phyloP scores from a whole-genome alignment of 176 grass and related monocot species.

The Luzula sylvatica region DNA sequence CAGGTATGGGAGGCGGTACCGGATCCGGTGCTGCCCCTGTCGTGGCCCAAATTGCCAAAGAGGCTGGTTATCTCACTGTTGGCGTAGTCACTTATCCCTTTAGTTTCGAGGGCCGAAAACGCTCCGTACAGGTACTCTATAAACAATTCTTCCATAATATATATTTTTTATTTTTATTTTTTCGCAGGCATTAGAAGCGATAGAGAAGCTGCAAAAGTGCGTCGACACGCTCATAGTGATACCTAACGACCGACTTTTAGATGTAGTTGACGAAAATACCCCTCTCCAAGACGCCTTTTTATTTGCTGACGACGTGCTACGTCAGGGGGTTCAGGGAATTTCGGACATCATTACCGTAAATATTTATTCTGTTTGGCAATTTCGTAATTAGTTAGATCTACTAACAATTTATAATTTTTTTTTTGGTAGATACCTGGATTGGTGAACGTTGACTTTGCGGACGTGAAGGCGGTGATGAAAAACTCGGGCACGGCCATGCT shows the following conservation, averaged over 20 bases:
- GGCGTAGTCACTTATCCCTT: conserved; percentile 97
- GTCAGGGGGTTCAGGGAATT: conserved; percentile 93
- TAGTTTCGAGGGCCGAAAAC: conserved; percentile 89
- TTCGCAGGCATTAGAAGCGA: conserved; percentile 80
- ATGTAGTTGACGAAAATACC: conserved; percentile 80
- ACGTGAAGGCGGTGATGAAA: conserved; percentile 96
- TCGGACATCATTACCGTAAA: conserved; percentile 91
- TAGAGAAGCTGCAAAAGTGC: conserved; percentile 83
- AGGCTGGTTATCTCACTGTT: conserved; percentile 94
- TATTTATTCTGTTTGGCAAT: conserved; percentile 9
- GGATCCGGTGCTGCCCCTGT: conserved; percentile 96
- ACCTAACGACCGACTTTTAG: conserved; percentile 75
- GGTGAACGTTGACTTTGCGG: conserved; percentile 97
- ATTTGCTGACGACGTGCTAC: conserved; percentile 90
- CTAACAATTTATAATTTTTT: conserved; percentile 5
- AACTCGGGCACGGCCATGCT: conserved; percentile 96
- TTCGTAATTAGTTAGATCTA: background rate
- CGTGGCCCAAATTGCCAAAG: conserved; percentile 94
- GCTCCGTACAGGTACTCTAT: conserved; percentile 73
- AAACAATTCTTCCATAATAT: background rate
- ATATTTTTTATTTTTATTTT: conserved; percentile 9
- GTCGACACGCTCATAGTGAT: conserved; percentile 96
- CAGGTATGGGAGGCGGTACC: conserved; percentile 90
- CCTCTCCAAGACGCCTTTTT: conserved; percentile 97
- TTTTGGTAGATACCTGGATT: conserved; percentile 72